Base-by-base conservation (phyloP, 2,329 filamentous ascomycete species). In the Calonectria pseudoreteaudii region DNA sequence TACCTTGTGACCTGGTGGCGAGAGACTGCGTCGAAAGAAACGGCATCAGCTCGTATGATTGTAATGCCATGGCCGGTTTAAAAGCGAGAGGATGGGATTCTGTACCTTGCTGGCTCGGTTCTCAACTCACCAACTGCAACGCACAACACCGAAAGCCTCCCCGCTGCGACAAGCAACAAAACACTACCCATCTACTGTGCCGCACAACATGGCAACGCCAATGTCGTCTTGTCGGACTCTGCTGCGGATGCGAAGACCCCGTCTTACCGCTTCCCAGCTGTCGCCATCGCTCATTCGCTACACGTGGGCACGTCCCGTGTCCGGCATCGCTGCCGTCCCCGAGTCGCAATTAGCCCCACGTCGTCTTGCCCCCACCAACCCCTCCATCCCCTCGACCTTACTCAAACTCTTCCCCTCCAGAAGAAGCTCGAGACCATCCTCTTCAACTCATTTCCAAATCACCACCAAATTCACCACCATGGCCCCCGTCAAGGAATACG, bases 401-500 rank as follows among this genome's bases (percentile, higher is more conserved):
- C 77, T 78, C 80, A 79, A 78, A 78, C 76, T 81, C 79, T 81
- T 79, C 74, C 74, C 76, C 74, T 79, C 77, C 60, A 70, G 44
- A 66, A 66, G 47, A 56, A 71, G 67, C 70, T 73, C 41, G 36
- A 75, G 69, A 74, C 72, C 74, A 56, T 69, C 71, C 62, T 69
- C 73, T 67, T 56, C 71, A 75, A 67, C 66, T 72, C 72, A 70
- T 60, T 56, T 69, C 71, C 71, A 68, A 58, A 53, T 38, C 60
- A 68, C 74, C 70, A 75, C 62, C 76, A 75, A 79, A 76, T 75
- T 75, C 26, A 81, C 76, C 82, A 88, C 83, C 77, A 98, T 98
- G 95, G 90, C 94, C 83, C 86, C 93, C 80, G 84, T 86, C 81
- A 94, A 95, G 87, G 93, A 95, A 86, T 98, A 94, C 88, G 90